Evolutionary conservation across 2,329 filamentous ascomycete species (phyloP).

Genomic region (Domatiomyces catenatus): DNA sequence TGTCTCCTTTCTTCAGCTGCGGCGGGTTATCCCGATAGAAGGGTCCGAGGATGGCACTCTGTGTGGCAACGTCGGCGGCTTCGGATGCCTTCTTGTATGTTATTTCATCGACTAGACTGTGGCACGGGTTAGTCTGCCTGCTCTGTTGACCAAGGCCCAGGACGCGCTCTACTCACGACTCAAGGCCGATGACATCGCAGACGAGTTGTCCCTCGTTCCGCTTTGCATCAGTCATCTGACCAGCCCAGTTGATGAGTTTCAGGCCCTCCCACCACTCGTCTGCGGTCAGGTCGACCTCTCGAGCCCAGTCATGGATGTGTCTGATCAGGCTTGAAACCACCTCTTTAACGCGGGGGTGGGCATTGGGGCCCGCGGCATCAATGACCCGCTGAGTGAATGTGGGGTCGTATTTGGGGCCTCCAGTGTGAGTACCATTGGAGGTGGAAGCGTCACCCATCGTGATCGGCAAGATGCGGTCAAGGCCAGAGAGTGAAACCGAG

Average conservation of each 20-base stretch:
- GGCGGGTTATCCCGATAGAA: slow-evolving; percentile 69
- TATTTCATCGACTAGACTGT: slow-evolving; percentile 60
- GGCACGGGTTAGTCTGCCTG: slow-evolving; percentile 2
- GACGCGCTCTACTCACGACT: slow-evolving; percentile 29
- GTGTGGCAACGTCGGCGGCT: slow-evolving; percentile 43
- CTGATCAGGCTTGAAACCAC: slow-evolving; percentile 40
- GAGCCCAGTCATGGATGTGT: slow-evolving; percentile 44
- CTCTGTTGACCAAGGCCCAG: not conserved
- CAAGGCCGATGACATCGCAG: slow-evolving; percentile 43
- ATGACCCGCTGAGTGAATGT: slow-evolving; percentile 54
- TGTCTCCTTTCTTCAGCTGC: slow-evolving; percentile 50
- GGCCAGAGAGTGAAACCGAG: not conserved
- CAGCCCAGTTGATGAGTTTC: slow-evolving; percentile 45
- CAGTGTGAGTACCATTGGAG: slow-evolving; percentile 6
- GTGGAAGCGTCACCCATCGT: slow-evolving; percentile 4
- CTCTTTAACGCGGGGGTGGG: slow-evolving; percentile 48
- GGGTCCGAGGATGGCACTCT: slow-evolving; percentile 67
- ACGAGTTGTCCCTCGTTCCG: slow-evolving; percentile 49
- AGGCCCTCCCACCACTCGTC: slow-evolving; percentile 45
- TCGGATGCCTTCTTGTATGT: slow-evolving; percentile 49
- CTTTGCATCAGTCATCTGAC: slow-evolving; percentile 46
- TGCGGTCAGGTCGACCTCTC: slow-evolving; percentile 42
- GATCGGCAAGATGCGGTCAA: not conserved
- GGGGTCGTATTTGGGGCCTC: slow-evolving; percentile 26
- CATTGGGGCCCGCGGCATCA: slow-evolving; percentile 57